phyloP scores from a whole-genome alignment of 257 asterid genomes.

The Ilex aquifolium region DNA sequence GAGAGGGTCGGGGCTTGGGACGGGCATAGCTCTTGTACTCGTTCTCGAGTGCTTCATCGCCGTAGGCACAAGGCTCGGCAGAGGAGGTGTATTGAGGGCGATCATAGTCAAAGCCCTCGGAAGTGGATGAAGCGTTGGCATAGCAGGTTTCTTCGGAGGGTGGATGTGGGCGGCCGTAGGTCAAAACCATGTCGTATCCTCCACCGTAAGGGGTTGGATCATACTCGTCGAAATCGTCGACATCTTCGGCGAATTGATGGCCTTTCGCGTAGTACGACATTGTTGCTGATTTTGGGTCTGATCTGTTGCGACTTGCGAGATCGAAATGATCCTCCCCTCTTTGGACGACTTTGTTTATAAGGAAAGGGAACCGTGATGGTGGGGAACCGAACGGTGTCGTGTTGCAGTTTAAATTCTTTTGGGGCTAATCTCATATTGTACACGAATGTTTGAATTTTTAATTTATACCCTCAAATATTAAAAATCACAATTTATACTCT shows the following conservation, averaged over 20 bases:
- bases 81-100: slow-evolving; percentile 71
- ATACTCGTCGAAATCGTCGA: slow-evolving; percentile 72
- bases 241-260: slow-evolving; percentile 51
- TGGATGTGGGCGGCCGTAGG: slow-evolving; percentile 73
- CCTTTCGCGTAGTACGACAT: slow-evolving; percentile 83
- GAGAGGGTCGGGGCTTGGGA: slow-evolving; percentile 53
- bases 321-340: too few relatives aligned
- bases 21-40: slow-evolving; percentile 79
- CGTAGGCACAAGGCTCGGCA: slow-evolving; percentile 82
- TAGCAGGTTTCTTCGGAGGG: slow-evolving; percentile 80
- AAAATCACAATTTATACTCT: too few relatives aligned
- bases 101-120: slow-evolving; percentile 60
- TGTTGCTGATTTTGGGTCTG: not conserved
- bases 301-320: too few relatives aligned
- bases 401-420: too few relatives aligned
- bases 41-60: slow-evolving; percentile 53
- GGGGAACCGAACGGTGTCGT: too few relatives aligned
- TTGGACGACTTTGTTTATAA: too few relatives aligned
- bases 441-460: too few relatives aligned
- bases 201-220: slow-evolving; percentile 91
- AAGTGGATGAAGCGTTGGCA: slow-evolving; percentile 42
- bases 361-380: too few relatives aligned
- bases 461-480: too few relatives aligned
- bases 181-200: slow-evolving; percentile 62
- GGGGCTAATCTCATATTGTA: too few relatives aligned